Percentiles rank a stretch among this genome's conserved stretches.
Conservation (phyloP, 345 rosid species). For the Carallia pectinifolia region DNA sequence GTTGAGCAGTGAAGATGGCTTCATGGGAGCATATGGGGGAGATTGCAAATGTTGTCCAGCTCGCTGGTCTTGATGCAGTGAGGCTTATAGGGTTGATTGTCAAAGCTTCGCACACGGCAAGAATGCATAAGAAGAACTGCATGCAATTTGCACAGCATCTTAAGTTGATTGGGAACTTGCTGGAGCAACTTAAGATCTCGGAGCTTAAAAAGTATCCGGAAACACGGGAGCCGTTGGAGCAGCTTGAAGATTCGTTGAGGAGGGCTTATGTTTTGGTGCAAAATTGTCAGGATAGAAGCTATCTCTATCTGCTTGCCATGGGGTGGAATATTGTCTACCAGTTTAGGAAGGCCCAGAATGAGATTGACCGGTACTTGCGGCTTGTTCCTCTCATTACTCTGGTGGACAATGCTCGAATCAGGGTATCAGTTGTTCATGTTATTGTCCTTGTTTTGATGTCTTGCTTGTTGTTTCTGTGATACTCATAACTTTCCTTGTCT, state of each 20-base stretch:
- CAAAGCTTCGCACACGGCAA: slow-evolving; percentile 79
- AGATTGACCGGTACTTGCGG: slow-evolving; percentile 90
- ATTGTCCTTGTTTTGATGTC: not conserved
- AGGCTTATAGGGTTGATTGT: slow-evolving; percentile 76
- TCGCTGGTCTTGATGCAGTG: slow-evolving; percentile 80
- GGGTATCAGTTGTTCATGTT: slow-evolving; percentile 43
- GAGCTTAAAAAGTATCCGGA: slow-evolving; percentile 93
- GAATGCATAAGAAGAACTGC: slow-evolving; percentile 98
- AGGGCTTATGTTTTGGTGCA: slow-evolving; percentile 77
- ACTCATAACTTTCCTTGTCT: too few relatives aligned
- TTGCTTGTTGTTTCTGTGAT: not conserved
- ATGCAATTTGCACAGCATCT: slow-evolving; percentile 89
- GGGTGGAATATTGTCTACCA: slow-evolving; percentile 99
- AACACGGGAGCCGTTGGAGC: slow-evolving; percentile 95
- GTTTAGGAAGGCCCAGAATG: slow-evolving; percentile 89
- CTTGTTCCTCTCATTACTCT: slow-evolving; percentile 92
- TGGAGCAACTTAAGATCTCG: slow-evolving; percentile 83
- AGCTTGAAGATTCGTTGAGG: slow-evolving; percentile 89
- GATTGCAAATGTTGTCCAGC: slow-evolving; percentile 73
- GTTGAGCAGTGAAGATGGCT: slow-evolving; percentile 45
- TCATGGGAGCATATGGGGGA: slow-evolving; percentile 88
- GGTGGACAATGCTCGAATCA: slow-evolving; percentile 89
- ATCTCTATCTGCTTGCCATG: slow-evolving; percentile 93
- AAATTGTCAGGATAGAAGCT: slow-evolving; percentile 90
- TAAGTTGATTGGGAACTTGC: slow-evolving; percentile 82